Evolutionary conservation across 2,329 filamentous ascomycete genomes (phyloP), one percentile per base, ranked within the genome.

Genomic region (Bipolaris zeicola): DNA sequence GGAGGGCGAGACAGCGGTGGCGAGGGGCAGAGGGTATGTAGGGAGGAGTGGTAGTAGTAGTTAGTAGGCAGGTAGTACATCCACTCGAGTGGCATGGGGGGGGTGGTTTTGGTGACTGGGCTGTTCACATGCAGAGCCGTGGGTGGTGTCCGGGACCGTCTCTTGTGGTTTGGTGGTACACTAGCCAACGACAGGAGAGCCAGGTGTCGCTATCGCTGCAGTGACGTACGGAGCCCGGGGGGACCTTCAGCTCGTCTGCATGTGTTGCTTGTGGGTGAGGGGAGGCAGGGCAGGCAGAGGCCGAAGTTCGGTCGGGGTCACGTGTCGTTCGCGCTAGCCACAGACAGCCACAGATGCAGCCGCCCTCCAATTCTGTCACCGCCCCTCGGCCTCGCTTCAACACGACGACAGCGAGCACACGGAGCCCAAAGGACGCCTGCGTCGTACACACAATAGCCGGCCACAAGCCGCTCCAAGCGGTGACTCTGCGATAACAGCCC

Each of bases 271-370:
- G 37, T 44, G 26, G 26, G 26, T 16, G 24, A 39, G 26, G 44
- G 24, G 48, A 45, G 16, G 16, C 16, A 49, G 52, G 37, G 20
- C 24, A 48, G 42, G 43, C 39, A 5, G 3, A 52, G 54, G 54
- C 65, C 65, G 63, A 66, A 63, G 50, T 61, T 67, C 63, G 65
- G 63, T 62, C 55, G 56, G 48, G 51, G 51, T 45, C 39, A 55
- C 50, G 37, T 37, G 24, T 49, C 44, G 50, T 55, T 57, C 31
- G 47, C 49, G 52, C 64, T 64, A 66, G 31, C 60, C 55, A 52
- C 39, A 43, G 38, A 26, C 22, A 43, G 57, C 42, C 24, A 37
- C 39, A 46, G 37, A 43, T 58, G 60, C 60, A 54, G 52, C n/a
- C 24, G 26, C 26, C 18, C 4, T 49, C 22, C 50, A 45, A 45